Base-by-base conservation (phyloP, 164 flowering plant species). In the Euptelea pleiosperma region DNA sequence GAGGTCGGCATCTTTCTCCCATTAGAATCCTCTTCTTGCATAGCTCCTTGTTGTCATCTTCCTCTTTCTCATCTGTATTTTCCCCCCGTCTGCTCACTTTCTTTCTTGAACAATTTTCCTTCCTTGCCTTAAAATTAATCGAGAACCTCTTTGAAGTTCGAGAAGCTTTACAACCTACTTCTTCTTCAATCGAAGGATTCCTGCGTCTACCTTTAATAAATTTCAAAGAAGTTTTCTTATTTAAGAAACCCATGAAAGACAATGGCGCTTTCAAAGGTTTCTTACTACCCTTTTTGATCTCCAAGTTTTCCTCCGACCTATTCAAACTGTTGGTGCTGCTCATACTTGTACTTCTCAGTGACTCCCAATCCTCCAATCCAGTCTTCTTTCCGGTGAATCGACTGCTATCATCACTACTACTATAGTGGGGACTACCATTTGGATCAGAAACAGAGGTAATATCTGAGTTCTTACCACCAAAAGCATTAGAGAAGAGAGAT, bases 1-100 rank as follows among this genome's bases (percentile, higher is more conserved):
- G 30, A 6, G 86, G 80, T 61, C 57, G 72, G 66, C 88, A 85
- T 34, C 55, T 72, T 54, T 36, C 61, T 39, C 89, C 92, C 82
- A 83, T 70, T 30, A 86, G 64, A 54, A 86, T 86, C 78, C 73
- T 81, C 71, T 71, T 81, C 79, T 75, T 85, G 72, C 89, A 86
- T 11, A 86, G 58, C 57, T 81, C 86, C 19, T 43, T 41, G 4
- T n/a, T n/a, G n/a, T n/a, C 69, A 3, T 24, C 52, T 12, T 25
- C 51, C 1, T 41, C 62, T 1, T 61, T 60, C 4, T 48, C 69
- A n/a, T n/a, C n/a, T n/a, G n/a, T n/a, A n/a, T n/a, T n/a, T n/a
- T n/a, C n/a, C n/a, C n/a, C n/a, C n/a, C n/a, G n/a, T n/a, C n/a
- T n/a, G n/a, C n/a, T n/a, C n/a, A n/a, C n/a, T 34, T 33, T 31